phyloP scores from a whole-genome alignment of 2,329 filamentous ascomycete species.

The Phialophora macrospora region DNA sequence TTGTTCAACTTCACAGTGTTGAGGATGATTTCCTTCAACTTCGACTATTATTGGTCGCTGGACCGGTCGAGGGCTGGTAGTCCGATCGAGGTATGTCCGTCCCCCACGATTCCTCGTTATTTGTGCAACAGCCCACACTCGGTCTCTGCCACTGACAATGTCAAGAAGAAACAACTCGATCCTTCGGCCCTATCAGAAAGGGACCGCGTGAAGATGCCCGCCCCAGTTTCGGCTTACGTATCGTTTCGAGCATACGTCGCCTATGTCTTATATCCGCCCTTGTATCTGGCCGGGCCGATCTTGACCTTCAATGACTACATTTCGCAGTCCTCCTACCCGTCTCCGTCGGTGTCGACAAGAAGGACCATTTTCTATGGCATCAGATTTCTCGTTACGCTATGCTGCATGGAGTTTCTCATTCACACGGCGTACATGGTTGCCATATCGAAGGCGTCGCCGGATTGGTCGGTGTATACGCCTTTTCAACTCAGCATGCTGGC shows the following conservation, averaged over 20 bases:
- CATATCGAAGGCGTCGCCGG: conserved; percentile 78
- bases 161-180: conserved; percentile 97
- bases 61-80: conserved; percentile 64
- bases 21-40: conserved; percentile 91
- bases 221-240: conserved; percentile 69
- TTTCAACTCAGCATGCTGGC: conserved; percentile 88
- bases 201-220: conserved; percentile 80
- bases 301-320: conserved; percentile 98
- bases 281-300: conserved; percentile 92
- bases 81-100: conserved; percentile 74
- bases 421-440: conserved; percentile 94
- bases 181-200: conserved; percentile 83
- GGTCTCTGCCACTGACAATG: conserved; percentile 60
- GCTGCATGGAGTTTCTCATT: conserved; percentile 88
- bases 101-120: conserved; percentile 36
- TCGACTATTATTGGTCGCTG: conserved; percentile 94
- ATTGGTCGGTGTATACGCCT: conserved; percentile 83
- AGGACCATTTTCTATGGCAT: conserved; percentile 82
- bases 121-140: background rate
- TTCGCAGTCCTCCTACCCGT: conserved; percentile 75
- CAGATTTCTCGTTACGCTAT: conserved; percentile 77
- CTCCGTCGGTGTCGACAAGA: conserved; percentile 69
- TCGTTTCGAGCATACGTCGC: conserved; percentile 85
- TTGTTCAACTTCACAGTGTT: conserved; percentile 95
- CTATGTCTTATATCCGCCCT: conserved; percentile 86